phyloP scores from a whole-genome alignment of 768 basidiomycete species.

The Naematelia encephala region DNA sequence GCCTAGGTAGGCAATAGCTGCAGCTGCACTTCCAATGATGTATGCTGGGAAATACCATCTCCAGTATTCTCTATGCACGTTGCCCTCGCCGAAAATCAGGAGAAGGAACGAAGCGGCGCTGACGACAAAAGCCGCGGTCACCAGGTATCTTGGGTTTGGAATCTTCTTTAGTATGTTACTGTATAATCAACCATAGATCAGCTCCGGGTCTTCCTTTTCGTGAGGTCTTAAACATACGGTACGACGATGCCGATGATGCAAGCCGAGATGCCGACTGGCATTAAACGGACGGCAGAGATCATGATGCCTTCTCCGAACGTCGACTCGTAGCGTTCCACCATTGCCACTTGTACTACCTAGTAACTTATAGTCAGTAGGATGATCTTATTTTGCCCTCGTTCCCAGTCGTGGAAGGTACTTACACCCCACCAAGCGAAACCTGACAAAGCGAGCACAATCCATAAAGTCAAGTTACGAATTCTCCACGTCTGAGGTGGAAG shows the following conservation, averaged over 20 bases:
- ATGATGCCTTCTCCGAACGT: constrained; percentile 22
- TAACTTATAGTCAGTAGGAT: background rate
- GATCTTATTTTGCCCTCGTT: no score
- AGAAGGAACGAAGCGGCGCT: constrained; percentile 61
- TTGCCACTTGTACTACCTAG: constrained; percentile 8
- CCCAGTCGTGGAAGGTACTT: no score
- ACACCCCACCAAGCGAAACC: constrained; percentile 14
- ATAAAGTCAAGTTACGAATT: constrained; percentile 29
- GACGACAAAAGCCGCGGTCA: constrained; percentile 38
- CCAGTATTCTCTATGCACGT: constrained; percentile 29
- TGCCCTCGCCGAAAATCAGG: constrained; percentile 20
- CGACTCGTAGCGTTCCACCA: constrained; percentile 9
- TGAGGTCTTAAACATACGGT: background rate
- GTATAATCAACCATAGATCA: no score
- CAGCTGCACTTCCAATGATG: constrained; percentile 28
- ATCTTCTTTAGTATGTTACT: background rate
- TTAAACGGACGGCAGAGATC: constrained; percentile 38
- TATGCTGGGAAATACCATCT: constrained; percentile 30
- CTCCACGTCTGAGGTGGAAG: constrained; percentile 34
- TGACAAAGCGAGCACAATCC: constrained; percentile 19
- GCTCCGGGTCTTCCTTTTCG: no score
- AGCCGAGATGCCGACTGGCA: constrained; percentile 38
- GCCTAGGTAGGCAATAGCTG: constrained; percentile 29
- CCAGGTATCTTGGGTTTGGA: background rate
- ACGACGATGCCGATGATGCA: background rate